phyloP scores from a whole-genome alignment of 306 rosid species.

The Vigna angularis region DNA sequence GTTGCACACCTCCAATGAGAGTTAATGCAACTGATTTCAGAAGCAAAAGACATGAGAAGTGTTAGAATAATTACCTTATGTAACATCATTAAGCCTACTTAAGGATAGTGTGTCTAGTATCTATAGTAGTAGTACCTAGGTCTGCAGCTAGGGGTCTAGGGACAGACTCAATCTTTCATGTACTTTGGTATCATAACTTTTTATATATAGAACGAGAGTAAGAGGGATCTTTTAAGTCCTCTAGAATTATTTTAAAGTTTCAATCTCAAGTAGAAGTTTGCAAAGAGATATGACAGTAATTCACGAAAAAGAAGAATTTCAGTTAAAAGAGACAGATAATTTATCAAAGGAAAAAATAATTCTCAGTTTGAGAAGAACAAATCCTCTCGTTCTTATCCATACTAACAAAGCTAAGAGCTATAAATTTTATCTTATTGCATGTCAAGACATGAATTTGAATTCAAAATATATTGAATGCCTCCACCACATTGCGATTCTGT shows the following conservation, averaged over 20 bases:
- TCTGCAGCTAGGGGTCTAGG: too few relatives aligned
- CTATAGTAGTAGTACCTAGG: too few relatives aligned
- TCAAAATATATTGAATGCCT: neutral
- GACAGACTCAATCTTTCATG: too few relatives aligned
- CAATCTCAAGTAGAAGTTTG: neutral
- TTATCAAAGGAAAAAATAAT: slow-evolving; percentile 29
- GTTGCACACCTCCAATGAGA: slow-evolving; percentile 97
- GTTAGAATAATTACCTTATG: too few relatives aligned
- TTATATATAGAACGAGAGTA: too few relatives aligned
- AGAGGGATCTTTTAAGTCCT: too few relatives aligned
- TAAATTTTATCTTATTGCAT: neutral
- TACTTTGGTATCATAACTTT: too few relatives aligned
- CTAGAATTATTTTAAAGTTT: too few relatives aligned
- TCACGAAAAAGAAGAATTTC: slow-evolving; percentile 16
- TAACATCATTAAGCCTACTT: too few relatives aligned
- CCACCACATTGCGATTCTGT: neutral
- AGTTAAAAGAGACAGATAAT: neutral
- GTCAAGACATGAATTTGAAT: slow-evolving; percentile 3
- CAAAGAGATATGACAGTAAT: slow-evolving; percentile 16
- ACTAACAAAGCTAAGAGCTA: neutral
- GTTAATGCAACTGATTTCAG: slow-evolving; percentile 79
- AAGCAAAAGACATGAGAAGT: slow-evolving; percentile 36
- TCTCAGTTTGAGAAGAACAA: slow-evolving; percentile 10
- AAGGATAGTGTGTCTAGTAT: too few relatives aligned
- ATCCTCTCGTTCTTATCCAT: neutral